Evolutionary conservation across 768 basidiomycete genomes (phyloP).

Genomic region (Boletus subparvulus): DNA sequence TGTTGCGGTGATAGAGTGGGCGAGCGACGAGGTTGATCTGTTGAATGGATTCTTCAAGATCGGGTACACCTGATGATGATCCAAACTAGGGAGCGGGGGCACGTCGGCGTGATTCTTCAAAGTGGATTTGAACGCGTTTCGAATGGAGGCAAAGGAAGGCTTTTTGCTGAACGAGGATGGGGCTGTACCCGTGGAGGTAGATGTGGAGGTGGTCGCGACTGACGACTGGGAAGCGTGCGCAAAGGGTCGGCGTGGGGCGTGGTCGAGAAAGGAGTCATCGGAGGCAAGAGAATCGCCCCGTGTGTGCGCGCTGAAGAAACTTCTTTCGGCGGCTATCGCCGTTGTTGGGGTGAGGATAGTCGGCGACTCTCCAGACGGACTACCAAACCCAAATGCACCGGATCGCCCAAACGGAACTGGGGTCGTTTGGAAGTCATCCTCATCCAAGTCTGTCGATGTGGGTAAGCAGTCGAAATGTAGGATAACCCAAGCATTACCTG

Average conservation of each 20-base stretch:
- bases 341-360: conserved; percentile 51
- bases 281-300: conserved; percentile 80
- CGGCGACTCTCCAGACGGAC: conserved; percentile 65
- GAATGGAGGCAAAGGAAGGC: conserved; percentile 80
- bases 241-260: conserved; percentile 57
- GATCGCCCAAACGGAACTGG: conserved; percentile 70
- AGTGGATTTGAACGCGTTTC: conserved; percentile 77
- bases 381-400: conserved; percentile 47
- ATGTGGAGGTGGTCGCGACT: conserved; percentile 48
- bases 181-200: conserved; percentile 13
- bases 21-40: conserved; percentile 76
- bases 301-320: conserved; percentile 60
- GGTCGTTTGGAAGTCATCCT: conserved; percentile 64
- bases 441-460: conserved; percentile 67
- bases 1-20: conserved; percentile 40
- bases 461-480: not conserved
- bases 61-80: conserved; percentile 61
- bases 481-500: conserved; percentile 34
- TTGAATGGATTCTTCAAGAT: conserved; percentile 81
- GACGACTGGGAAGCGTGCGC: conserved; percentile 74
- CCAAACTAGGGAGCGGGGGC: conserved; percentile 75
- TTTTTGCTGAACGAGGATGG: conserved; percentile 71
- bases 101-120: conserved; percentile 54
- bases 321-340: conserved; percentile 46
- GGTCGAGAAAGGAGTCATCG: conserved; percentile 69